Conservation (phyloP, 2,329 filamentous ascomycete genomes). For the Thielaviopsis musarum region DNA sequence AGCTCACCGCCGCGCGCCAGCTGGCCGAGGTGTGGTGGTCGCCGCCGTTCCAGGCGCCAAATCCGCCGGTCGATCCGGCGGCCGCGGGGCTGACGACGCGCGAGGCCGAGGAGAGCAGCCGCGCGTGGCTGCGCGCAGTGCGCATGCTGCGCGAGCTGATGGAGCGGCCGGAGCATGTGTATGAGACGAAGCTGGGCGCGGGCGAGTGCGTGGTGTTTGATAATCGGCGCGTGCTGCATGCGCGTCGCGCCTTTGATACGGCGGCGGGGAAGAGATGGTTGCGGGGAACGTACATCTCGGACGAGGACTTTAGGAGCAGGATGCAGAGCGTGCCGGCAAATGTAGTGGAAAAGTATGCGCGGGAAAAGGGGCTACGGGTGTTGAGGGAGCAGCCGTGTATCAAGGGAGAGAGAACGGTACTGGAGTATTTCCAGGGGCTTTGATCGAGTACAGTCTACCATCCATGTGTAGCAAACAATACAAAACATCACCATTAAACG, state of each 20-base stretch:
- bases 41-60: conserved; percentile 59
- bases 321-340: conserved; percentile 11
- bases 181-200: conserved; percentile 55
- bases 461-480: not conserved
- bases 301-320: conserved; percentile 26
- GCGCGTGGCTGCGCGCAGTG: conserved; percentile 31
- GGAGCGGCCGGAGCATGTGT: conserved; percentile 40
- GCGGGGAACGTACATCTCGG: conserved; percentile 66
- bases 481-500: not conserved
- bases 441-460: not conserved
- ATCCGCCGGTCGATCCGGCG: conserved; percentile 16
- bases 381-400: not conserved
- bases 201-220: conserved; percentile 92
- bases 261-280: conserved; percentile 58
- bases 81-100: conserved; percentile 2
- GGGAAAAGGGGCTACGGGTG: conserved; percentile 9
- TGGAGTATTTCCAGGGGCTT: conserved; percentile 8
- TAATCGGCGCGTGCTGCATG: conserved; percentile 74
- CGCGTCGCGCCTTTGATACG: conserved; percentile 56
- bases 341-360: conserved; percentile 8
- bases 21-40: conserved; percentile 39
- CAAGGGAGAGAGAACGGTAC: conserved; percentile 3
- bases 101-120: conserved; percentile 14
- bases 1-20: conserved; percentile 13
- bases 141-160: conserved; percentile 40